Percentiles rank a stretch among this genome's conserved stretches.
phyloP scores from a whole-genome alignment of 306 rosid genomes.

The Rubus parviflorus region DNA sequence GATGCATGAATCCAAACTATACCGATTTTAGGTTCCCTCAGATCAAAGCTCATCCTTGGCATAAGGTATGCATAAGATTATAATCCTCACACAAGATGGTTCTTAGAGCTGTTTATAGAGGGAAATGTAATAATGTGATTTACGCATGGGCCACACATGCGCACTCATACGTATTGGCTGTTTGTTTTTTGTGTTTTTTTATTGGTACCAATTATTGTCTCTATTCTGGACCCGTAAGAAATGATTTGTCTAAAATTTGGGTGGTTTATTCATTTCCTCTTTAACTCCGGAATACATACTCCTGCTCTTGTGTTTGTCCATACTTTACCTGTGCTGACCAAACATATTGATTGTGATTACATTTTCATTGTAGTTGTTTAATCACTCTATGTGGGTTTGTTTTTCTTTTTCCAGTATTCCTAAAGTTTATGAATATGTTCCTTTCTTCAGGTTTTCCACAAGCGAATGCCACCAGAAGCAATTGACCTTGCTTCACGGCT shows the following conservation, averaged over 20 bases:
- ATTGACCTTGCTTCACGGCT: slow-evolving; percentile 97
- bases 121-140: background rate
- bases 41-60: slow-evolving; percentile 98
- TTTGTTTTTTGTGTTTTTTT: background rate
- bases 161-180: background rate
- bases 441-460: slow-evolving; percentile 74
- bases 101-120: background rate
- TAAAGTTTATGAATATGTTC: slow-evolving; percentile 24
- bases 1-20: slow-evolving; percentile 94
- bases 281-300: background rate
- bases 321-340: background rate
- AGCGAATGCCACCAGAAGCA: slow-evolving; percentile 97
- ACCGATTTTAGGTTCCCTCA: slow-evolving; percentile 95
- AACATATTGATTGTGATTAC: background rate
- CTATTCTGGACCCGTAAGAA: background rate
- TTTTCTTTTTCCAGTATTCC: background rate
- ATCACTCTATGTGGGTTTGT: background rate
- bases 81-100: background rate
- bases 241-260: background rate
- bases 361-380: background rate
- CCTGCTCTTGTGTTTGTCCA: background rate
- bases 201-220: background rate
- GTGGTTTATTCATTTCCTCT: background rate
- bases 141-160: background rate
- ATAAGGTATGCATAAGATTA: slow-evolving; percentile 59